Evolutionary conservation across 2,329 filamentous ascomycete species (phyloP), one percentile per base, ranked within the genome.

Genomic region (Colletotrichum chlorophyti): DNA sequence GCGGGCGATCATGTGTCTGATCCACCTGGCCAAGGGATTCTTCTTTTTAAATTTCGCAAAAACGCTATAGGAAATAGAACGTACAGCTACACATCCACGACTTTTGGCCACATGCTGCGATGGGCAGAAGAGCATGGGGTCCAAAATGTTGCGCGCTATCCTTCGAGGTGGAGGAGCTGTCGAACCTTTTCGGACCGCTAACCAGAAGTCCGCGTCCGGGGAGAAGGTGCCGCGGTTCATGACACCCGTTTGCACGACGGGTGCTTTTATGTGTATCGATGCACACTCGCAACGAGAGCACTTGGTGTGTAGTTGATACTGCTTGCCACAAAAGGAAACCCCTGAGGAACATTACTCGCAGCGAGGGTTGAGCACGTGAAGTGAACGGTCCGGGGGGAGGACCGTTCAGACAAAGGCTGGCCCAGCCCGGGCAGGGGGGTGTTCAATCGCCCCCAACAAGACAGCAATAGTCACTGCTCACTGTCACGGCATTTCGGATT

Each of bases 1-100:
- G 42, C 37, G 35, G 57, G 37, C 45, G 52, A 60, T 58, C 45
- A 46, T 58, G 32, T 57, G 51, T 57, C 45, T 60, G 34, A 45
- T 19, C 38, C 37, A 31, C 41, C 34, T 31, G 55, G 23, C 42
- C 50, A 43, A 37, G 54, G 43, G 48, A 59, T 42, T n/a, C n/a
- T n/a, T n/a, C n/a, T n/a, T n/a, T n/a, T n/a, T n/a, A n/a, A n/a
- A 46, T 32, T 48, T 42, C 55, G 31, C 54, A 26, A 37, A 26
- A 31, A 51, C 38, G 34, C 37, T 11, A 15, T 37, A 32, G n/a
- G 17, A 47, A 46, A 17, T n/a, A 14, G 32, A 31, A 9, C 11
- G 19, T 32, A 21, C 15, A 31, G 15, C 15, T 32, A 14, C 8
- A 38, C 29, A 29, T 49, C 46, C 46, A 49, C 46, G 19, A 6